These are phyloP conservation scores for Populus euphratica DNA, from an alignment of 345 rosid species.

Conservation along the genomic window DNA sequence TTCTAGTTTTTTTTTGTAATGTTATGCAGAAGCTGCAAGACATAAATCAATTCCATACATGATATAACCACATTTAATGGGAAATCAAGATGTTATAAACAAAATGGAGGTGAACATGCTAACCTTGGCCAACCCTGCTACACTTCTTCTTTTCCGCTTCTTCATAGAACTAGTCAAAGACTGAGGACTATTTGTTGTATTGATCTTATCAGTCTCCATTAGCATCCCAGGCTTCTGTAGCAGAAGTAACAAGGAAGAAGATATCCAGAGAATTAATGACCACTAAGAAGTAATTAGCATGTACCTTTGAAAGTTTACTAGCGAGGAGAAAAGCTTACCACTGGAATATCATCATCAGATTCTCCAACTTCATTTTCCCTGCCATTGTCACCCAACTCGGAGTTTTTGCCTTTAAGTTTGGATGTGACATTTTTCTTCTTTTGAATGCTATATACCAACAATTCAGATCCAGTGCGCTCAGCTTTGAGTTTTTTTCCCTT, in stretches of 20 bases:
- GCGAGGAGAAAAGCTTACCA: slow-evolving; percentile 40
- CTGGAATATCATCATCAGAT: slow-evolving; percentile 42
- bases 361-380: slow-evolving; percentile 45
- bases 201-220: slow-evolving; percentile 37
- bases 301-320: slow-evolving; percentile 9
- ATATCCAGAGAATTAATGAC: slow-evolving; percentile 10
- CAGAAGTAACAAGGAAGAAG: slow-evolving; percentile 8
- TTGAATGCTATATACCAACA: slow-evolving; percentile 33
- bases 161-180: slow-evolving; percentile 56
- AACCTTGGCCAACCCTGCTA: slow-evolving; percentile 76
- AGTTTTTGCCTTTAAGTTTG: slow-evolving; percentile 41
- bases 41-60: not conserved
- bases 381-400: slow-evolving; percentile 37
- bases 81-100: not conserved
- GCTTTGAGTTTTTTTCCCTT: slow-evolving; percentile 30
- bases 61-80: not conserved
- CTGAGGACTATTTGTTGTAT: slow-evolving; percentile 32
- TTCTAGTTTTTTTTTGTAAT: not conserved
- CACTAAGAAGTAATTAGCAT: not conserved
- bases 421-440: slow-evolving; percentile 39
- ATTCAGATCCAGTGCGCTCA: slow-evolving; percentile 36
- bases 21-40: not conserved
- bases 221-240: slow-evolving; percentile 35
- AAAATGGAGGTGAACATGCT: not conserved
- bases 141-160: slow-evolving; percentile 72